phyloP scores from a whole-genome alignment of 176 grass and related monocot species.

The Carex littledalei region DNA sequence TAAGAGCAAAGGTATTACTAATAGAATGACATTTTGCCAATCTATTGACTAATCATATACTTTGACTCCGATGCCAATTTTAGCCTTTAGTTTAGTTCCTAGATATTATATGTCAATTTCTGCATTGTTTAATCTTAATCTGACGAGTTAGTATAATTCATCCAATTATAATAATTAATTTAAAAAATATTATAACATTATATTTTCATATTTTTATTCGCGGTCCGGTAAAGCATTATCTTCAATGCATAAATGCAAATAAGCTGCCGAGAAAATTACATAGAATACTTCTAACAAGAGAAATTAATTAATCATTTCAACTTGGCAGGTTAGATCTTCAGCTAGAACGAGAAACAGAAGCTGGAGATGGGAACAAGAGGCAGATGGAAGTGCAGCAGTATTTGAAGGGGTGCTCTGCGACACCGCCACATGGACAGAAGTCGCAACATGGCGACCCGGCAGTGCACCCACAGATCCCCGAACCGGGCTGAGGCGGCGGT shows the following conservation, averaged over 20 bases:
- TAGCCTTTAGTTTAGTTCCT: background rate
- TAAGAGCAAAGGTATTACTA: conserved; percentile 4
- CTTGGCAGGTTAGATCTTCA: conserved; percentile 40
- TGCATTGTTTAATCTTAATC: background rate
- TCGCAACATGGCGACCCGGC: conserved; percentile 43
- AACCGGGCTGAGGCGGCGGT: conserved; percentile 49
- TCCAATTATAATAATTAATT: background rate
- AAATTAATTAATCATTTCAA: background rate
- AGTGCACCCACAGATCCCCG: conserved; percentile 22
- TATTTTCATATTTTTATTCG: background rate
- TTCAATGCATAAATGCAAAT: too few relatives aligned
- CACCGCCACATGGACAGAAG: conserved; percentile 51
- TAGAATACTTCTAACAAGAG: background rate
- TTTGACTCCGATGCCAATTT: background rate
- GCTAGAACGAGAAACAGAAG: conserved; percentile 38
- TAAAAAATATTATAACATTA: background rate
- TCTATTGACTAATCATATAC: conserved; percentile 3
- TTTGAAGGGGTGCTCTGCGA: conserved; percentile 84
- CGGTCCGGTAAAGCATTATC: too few relatives aligned
- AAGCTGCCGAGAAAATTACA: too few relatives aligned
- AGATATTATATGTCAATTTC: background rate
- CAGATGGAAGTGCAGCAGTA: conserved; percentile 55
- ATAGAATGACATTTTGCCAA: background rate
- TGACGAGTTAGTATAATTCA: background rate
- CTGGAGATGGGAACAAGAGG: conserved; percentile 95